phyloP scores from a whole-genome alignment of 2,329 filamentous ascomycete species.

The Claviceps spartinae region DNA sequence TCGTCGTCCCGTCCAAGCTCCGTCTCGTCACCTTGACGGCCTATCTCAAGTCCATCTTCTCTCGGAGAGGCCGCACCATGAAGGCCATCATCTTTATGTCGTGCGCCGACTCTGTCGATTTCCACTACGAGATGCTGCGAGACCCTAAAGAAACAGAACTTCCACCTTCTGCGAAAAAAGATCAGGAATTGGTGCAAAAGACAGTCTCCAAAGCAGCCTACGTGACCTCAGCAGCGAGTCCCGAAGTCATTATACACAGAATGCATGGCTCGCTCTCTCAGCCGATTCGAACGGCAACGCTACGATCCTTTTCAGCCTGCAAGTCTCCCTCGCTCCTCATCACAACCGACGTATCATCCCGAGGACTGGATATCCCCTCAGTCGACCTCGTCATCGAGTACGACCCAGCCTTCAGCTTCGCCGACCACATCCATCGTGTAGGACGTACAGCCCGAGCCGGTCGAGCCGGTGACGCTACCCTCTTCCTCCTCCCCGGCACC shows the following conservation, averaged over 20 bases:
- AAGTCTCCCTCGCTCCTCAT: constrained; percentile 69
- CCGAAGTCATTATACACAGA: constrained; percentile 60
- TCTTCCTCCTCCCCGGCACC: constrained; percentile 81
- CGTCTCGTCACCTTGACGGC: constrained; percentile 78
- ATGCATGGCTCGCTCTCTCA: constrained; percentile 90
- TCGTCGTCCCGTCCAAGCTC: constrained; percentile 77
- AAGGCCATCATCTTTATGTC: constrained; percentile 96
- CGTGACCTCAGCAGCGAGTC: constrained; percentile 63
- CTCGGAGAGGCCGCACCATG: constrained; percentile 81
- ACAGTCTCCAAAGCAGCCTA: constrained; percentile 59
- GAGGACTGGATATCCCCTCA: constrained; percentile 87
- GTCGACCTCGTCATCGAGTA: constrained; percentile 94
- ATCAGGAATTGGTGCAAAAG: constrained; percentile 28
- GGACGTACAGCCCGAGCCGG: constrained; percentile 91
- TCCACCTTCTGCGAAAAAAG: constrained; percentile 16
- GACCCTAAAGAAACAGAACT: constrained; percentile 18
- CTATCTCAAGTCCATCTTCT: constrained; percentile 75
- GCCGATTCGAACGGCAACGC: constrained; percentile 71
- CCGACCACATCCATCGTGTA: constrained; percentile 89
- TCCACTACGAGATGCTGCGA: constrained; percentile 77
- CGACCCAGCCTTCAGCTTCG: constrained; percentile 83
- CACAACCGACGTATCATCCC: constrained; percentile 89
- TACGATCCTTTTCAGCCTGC: constrained; percentile 64
- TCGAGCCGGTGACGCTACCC: constrained; percentile 68
- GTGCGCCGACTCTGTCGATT: constrained; percentile 92